Evolutionary conservation across 805 yeast species (phyloP).

Genomic region (Dipodascus albidus): DNA sequence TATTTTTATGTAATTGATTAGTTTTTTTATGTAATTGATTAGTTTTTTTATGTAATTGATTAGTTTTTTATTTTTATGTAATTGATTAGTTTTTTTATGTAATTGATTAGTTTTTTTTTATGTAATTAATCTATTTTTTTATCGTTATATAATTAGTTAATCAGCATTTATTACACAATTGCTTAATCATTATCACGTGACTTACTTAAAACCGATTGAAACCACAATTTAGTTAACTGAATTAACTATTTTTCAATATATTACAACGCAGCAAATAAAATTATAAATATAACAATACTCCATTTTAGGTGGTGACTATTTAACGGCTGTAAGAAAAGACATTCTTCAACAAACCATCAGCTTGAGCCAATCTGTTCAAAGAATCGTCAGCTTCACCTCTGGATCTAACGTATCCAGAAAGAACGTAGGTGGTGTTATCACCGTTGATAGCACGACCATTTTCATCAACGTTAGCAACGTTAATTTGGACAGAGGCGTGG

Average conservation of each 20-base stretch:
- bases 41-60: too few species aligned
- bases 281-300: not conserved
- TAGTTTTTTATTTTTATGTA: too few species aligned
- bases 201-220: too few species aligned
- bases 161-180: too few species aligned
- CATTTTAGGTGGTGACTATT: constrained; percentile 5
- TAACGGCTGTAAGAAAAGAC: constrained; percentile 30
- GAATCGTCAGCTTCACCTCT: constrained; percentile 99
- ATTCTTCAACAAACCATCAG: constrained; percentile 93
- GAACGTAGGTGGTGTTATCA: constrained; percentile 87
- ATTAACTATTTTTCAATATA: not conserved
- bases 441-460: constrained; percentile 92
- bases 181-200: too few species aligned
- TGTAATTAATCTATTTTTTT: too few species aligned
- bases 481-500: constrained; percentile 98
- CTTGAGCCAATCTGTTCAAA: constrained; percentile 97
- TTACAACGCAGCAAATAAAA: not conserved
- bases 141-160: too few species aligned
- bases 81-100: too few species aligned
- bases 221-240: too few species aligned
- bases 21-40: too few species aligned
- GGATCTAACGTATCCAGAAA: constrained; percentile 93
- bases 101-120: too few species aligned
- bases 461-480: constrained; percentile 96
- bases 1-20: too few species aligned